phyloP scores from a whole-genome alignment of 2,329 filamentous ascomycete genomes.

The Nemania sp. region DNA sequence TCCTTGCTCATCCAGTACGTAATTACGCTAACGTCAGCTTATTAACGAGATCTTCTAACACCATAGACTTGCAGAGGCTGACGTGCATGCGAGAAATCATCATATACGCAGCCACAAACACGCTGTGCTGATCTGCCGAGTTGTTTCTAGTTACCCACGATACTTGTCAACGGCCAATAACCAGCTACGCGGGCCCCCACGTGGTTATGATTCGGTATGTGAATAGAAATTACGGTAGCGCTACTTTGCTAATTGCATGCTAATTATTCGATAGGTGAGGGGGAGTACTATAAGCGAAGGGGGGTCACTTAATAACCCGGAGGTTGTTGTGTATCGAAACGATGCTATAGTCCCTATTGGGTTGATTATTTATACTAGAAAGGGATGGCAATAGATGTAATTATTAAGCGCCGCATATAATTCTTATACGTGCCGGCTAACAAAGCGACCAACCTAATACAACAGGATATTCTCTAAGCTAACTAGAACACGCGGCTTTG shows the following conservation, averaged over 20 bases:
- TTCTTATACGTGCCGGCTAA: no score
- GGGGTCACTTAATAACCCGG: slow-evolving; percentile 1
- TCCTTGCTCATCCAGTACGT: slow-evolving; percentile 3
- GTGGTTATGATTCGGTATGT: neutral
- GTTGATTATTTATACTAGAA: slow-evolving; percentile 3
- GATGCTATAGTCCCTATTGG: slow-evolving; percentile 1
- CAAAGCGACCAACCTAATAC: no score
- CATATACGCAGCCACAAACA: neutral
- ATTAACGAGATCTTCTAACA: neutral
- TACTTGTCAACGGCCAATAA: neutral
- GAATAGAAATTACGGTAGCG: neutral
- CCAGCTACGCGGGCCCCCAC: neutral
- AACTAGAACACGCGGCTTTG: no score
- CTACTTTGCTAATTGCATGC: neutral
- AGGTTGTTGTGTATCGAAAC: slow-evolving; percentile 5
- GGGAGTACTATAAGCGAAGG: neutral
- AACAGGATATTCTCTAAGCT: no score
- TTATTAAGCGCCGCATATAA: no score
- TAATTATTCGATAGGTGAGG: neutral
- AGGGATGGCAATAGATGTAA: neutral
- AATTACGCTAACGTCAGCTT: neutral
- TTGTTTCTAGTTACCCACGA: neutral
- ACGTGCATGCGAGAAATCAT: neutral
- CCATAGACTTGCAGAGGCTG: neutral
- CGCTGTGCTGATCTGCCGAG: slow-evolving; percentile 5